A percentile compares a stretch with the other conserved stretches of the same genome.
phyloP scores from a whole-genome alignment of 2,329 filamentous ascomycete genomes.

The Alternaria arbusti region DNA sequence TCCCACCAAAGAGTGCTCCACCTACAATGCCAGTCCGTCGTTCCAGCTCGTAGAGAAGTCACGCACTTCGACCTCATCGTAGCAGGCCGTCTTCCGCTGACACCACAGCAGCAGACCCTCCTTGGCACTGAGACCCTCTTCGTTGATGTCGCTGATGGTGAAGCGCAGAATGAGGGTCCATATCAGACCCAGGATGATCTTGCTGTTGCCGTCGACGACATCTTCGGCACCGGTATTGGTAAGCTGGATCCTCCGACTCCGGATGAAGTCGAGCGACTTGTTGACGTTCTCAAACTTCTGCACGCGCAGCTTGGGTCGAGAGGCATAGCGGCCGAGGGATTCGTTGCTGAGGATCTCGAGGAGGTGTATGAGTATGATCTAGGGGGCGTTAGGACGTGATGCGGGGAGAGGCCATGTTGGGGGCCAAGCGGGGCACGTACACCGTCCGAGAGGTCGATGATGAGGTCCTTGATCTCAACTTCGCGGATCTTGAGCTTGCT shows the following conservation, averaged over 20 bases:
- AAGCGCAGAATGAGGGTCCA: conserved; percentile 98
- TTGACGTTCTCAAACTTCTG: conserved; percentile 99
- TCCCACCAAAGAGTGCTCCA: background rate
- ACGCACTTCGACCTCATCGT: conserved; percentile 92
- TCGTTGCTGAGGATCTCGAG: conserved; percentile 95
- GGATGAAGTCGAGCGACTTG: conserved; percentile 91
- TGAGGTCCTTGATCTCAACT: conserved; percentile 84
- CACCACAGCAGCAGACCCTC: conserved; percentile 96
- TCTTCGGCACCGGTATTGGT: conserved; percentile 98
- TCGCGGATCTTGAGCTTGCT: conserved; percentile 84
- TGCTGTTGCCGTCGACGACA: conserved; percentile 95
- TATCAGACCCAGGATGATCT: conserved; percentile 96
- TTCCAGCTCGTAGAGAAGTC: conserved; percentile 98
- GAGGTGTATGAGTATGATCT: conserved; percentile 95
- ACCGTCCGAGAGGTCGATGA: conserved; percentile 89
- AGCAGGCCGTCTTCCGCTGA: conserved; percentile 97
- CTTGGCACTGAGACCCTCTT: conserved; percentile 96
- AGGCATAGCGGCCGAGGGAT: conserved; percentile 94
- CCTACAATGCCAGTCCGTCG: conserved; percentile 85
- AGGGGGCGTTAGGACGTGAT: conserved; percentile 19
- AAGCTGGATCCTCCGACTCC: conserved; percentile 89
- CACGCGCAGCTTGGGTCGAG: conserved; percentile 93
- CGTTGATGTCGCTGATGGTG: conserved; percentile 98
- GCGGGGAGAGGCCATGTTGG: conserved; percentile 8
- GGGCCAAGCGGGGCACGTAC: conserved; percentile 62